A percentile compares a stretch with the other conserved stretches of the same genome.
phyloP scores from a whole-genome alignment of 2,329 filamentous ascomycete species.

The Exophiala viscosa region DNA sequence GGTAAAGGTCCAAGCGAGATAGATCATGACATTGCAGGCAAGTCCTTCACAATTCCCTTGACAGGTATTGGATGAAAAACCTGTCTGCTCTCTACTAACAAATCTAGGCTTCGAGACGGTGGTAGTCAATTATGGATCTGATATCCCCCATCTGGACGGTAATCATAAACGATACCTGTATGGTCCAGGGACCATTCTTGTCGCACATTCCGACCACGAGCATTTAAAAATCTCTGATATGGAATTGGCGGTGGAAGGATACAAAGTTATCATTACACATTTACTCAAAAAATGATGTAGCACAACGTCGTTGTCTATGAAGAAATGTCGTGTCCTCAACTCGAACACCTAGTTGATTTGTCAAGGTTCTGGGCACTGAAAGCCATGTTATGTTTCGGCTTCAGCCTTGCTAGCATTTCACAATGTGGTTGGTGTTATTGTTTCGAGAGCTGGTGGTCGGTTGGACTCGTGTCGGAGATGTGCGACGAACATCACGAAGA shows the following conservation, averaged over 20 bases:
- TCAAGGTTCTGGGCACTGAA: no score
- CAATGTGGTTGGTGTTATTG: not conserved
- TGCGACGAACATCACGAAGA: no score
- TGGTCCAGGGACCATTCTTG: slow-evolving; percentile 39
- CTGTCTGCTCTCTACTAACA: not conserved
- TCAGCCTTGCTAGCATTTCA: no score
- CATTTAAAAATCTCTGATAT: slow-evolving; percentile 36
- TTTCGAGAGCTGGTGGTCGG: not conserved
- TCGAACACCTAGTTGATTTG: no score
- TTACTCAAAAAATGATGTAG: no score
- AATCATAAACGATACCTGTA: slow-evolving; percentile 38
- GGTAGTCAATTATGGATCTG: slow-evolving; percentile 40
- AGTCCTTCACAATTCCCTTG: not conserved
- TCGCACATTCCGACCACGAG: slow-evolving; percentile 40
- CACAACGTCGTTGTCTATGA: no score
- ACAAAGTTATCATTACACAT: no score
- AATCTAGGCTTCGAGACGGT: slow-evolving; percentile 35
- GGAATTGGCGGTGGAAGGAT: no score
- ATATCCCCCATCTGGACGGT: slow-evolving; percentile 37
- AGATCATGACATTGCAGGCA: slow-evolving; percentile 35
- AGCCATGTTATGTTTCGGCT: no score
- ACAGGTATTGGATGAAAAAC: no score
- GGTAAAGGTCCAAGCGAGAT: slow-evolving; percentile 14
- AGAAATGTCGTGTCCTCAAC: no score
- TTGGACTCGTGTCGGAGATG: no score